Evolutionary conservation across 1,284 basidiomycete genomes (phyloP).

Genomic region (Fomitiporia mediterranea): DNA sequence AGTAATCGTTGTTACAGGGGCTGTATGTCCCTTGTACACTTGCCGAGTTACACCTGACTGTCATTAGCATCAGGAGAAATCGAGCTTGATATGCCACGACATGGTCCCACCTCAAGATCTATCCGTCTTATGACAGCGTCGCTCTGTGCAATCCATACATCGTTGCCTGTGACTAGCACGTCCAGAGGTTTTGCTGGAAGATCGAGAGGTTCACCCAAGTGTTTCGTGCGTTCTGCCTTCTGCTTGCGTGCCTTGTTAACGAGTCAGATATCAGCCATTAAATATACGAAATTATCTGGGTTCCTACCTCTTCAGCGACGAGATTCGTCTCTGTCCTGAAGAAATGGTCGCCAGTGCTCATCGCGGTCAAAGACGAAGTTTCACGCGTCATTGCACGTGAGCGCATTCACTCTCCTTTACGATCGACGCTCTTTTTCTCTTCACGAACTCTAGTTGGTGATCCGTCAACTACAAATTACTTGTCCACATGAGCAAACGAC

Average conservation of each 20-base stretch:
- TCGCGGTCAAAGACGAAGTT: slow-evolving; percentile 5
- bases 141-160: slow-evolving; percentile 85
- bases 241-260: slow-evolving; percentile 53
- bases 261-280: no score
- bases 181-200: slow-evolving; percentile 72
- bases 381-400: neutral
- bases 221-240: slow-evolving; percentile 70
- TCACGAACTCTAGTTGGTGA: no score
- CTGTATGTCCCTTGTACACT: slow-evolving; percentile 77
- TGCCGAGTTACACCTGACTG: slow-evolving; percentile 78
- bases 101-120: slow-evolving; percentile 59
- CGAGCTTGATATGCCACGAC: slow-evolving; percentile 15
- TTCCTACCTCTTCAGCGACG: slow-evolving; percentile 54
- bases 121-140: slow-evolving; percentile 69
- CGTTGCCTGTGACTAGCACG: slow-evolving; percentile 56
- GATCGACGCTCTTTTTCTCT: neutral
- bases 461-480: no score
- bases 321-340: slow-evolving; percentile 76
- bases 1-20: slow-evolving; percentile 79
- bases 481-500: slow-evolving; percentile 43
- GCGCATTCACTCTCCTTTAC: slow-evolving; percentile 4
- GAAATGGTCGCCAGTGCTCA: slow-evolving; percentile 35
- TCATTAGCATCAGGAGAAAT: slow-evolving; percentile 10
- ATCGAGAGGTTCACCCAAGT: slow-evolving; percentile 72
- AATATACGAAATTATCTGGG: no score